Evolutionary conservation across 306 rosid genomes (phyloP), one percentile per base, ranked within the genome.

Genomic region (Datisca glomerata): DNA sequence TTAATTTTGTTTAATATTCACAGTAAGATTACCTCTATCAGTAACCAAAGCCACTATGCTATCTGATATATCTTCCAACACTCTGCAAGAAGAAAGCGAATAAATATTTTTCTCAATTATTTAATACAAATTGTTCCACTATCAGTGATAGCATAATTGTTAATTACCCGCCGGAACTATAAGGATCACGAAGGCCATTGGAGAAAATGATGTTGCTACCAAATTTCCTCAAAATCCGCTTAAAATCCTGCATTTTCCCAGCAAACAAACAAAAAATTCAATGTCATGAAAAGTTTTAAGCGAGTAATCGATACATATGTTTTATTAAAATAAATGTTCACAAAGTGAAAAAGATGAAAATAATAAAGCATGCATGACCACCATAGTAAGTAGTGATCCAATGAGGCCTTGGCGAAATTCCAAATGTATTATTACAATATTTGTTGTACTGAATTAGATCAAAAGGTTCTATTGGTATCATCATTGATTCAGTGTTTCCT

Each of bases 391-490:
- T 48, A 4, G 53, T 32, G 20, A 48, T 48, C 53, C 53, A 48
- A 48, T 48, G 53, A 6, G 21, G 53, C 20, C 53, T 39, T 17
- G 53, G 53, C 15, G 12, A 48, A 12, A 48, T 40, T 32, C 53
- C 53, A 33, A 17, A 33, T 8, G 18, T 48, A 24, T 32, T 33
- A 22, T n/a, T 20, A 27, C 53, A 48, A 24, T 20, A 1, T 2
- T 55, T n/a, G 35, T 42, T 61, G 38, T 35, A 59, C 12, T n/a
- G 25, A 9, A 28, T 38, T 35, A 70, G 47, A 17, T 45, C 14
- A 39, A 79, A 84, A 6, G 71, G 70, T 18, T 9, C 20, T 13
- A 69, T 16, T 18, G 6, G 49, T 12, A 61, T 44, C 67, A 61
- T 52, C 5, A 46, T 50, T 25, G 44, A 63, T 2, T 58, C 45